phyloP scores from a whole-genome alignment of 148 eudicot genomes.

The Hydrangea macrophylla region DNA sequence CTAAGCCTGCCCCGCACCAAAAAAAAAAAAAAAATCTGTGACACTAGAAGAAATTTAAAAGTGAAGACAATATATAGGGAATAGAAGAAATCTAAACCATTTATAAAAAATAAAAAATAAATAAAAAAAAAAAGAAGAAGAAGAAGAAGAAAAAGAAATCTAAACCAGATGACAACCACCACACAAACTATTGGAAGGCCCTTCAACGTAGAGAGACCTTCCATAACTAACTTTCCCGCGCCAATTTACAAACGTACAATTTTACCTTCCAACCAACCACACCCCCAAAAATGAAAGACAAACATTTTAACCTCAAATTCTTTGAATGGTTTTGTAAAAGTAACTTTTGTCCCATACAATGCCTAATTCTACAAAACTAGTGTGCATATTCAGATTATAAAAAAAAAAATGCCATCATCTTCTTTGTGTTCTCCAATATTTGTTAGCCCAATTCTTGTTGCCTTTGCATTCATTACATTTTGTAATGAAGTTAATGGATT shows the following conservation, averaged over 20 bases:
- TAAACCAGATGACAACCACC: constrained; percentile 4
- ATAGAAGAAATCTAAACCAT: no score
- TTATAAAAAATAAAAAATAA: no score
- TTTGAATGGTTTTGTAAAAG: background rate
- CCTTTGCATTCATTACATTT: constrained; percentile 21
- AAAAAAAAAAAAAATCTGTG: no score
- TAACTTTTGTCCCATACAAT: background rate
- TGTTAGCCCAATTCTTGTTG: constrained; percentile 15
- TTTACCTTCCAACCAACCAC: background rate
- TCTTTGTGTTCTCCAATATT: constrained; percentile 7
- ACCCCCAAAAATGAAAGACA: background rate
- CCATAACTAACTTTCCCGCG: background rate
- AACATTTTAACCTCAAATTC: background rate
- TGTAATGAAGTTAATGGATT: constrained; percentile 28
- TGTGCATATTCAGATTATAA: background rate
- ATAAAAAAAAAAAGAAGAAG: no score
- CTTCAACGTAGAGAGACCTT: constrained; percentile 7
- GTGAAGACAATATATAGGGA: no score
- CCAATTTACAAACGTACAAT: background rate
- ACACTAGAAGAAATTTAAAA: no score
- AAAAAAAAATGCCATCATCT: constrained; percentile 13
- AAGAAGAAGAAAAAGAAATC: no score
- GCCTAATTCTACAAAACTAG: background rate
- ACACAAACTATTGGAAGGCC: constrained; percentile 10
- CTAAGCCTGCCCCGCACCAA: no score